phyloP scores from a whole-genome alignment of 2,329 filamentous ascomycete genomes.

The Atkinsonella hypoxylon region DNA sequence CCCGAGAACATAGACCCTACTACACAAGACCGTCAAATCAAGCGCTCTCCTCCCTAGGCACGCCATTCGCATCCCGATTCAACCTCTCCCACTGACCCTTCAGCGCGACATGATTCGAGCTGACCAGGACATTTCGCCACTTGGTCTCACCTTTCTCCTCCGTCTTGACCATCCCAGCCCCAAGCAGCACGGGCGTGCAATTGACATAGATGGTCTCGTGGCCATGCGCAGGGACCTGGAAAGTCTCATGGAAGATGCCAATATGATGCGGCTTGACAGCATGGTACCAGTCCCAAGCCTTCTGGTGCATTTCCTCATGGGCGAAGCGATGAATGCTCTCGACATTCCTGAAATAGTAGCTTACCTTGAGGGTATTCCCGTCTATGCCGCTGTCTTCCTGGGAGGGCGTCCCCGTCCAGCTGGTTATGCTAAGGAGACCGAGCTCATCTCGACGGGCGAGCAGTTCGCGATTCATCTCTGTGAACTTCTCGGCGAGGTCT shows the following conservation, averaged over 20 bases:
- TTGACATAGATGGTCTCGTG: slow-evolving; percentile 42
- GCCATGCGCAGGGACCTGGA: slow-evolving; percentile 27
- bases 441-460: slow-evolving; percentile 26
- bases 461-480: slow-evolving; percentile 23
- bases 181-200: slow-evolving; percentile 26
- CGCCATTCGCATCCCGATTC: slow-evolving; percentile 14
- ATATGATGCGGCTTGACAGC: slow-evolving; percentile 25
- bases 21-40: background rate
- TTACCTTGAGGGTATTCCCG: slow-evolving; percentile 28
- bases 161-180: slow-evolving; percentile 15
- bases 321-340: slow-evolving; percentile 40
- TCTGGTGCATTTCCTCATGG: slow-evolving; percentile 33
- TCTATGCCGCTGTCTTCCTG: slow-evolving; percentile 19
- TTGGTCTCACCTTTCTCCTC: slow-evolving; percentile 11
- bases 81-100: slow-evolving; percentile 24
- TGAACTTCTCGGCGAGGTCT: slow-evolving; percentile 27
- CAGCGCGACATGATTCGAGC: slow-evolving; percentile 17
- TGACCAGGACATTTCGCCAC: slow-evolving; percentile 25
- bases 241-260: slow-evolving; percentile 44
- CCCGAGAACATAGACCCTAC: background rate
- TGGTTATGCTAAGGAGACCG: slow-evolving; percentile 33
- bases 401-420: slow-evolving; percentile 21
- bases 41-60: background rate
- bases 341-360: slow-evolving; percentile 39
- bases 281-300: slow-evolving; percentile 38